Evolutionary conservation across 768 basidiomycete species (phyloP), one percentile per base, ranked within the genome.

Genomic region (Termitomyces sp.): DNA sequence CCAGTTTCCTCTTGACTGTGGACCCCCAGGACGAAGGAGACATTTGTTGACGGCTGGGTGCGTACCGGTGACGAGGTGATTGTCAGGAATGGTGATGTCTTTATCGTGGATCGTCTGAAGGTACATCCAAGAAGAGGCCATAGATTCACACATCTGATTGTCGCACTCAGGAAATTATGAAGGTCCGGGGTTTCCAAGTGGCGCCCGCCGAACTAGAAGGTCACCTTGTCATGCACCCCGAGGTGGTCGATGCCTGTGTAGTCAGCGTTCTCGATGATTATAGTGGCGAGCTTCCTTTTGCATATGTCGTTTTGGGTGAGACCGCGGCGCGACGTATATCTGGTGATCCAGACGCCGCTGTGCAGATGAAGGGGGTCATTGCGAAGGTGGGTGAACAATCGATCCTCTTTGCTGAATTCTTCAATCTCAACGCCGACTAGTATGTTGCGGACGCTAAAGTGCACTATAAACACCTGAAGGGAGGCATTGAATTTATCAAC

Each of bases 41-140:
- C 85, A 1, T 88, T 87, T 61, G 65, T 80, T 6, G 71, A 84
- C 57, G 84, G 75, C 29, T 85, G 86, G 86, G 79, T 88, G 23
- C 79, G 77, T 32, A 89, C 85, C 0, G 87, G 86, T 1, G 87
- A 89, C 62, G 85, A 88, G 65, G 88, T 89, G 36, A 76, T 89
- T 63, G 80, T 88, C 57, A 78, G 71, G 57, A 73, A 81, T 49
- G 75, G 77, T 11, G 85, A 89, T 57, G 63, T 89, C 1, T 88
- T 82, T 62, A 73, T 91, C 25, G 81, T 91, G 12, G 89, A 91
- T 65, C 81, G 89, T 23, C 66, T 89, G 52, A 91, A 89, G 78
- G 86, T 84, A 60, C n/a, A 58, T 16, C 1, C n/a, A 13, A 12
- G 13, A 29, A 42, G n/a, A 22, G 44, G 1, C 18, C 15, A 18